Evolutionary conservation across 2,329 filamentous ascomycete genomes (phyloP).

Genomic region (Calonectria pauciramosa): DNA sequence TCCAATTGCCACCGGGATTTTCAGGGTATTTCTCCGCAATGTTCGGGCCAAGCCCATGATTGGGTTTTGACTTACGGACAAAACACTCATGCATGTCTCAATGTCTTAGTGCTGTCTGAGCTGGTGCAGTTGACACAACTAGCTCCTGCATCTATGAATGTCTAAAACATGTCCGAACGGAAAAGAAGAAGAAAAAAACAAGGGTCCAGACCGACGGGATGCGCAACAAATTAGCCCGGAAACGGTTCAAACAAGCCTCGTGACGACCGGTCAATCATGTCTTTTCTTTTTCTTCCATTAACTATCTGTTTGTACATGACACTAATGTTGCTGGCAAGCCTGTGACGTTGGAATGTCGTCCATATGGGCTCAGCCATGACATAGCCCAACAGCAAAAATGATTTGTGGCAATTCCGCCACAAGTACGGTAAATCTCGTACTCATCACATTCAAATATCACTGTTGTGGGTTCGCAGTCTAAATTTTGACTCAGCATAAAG

Average conservation of each 20-base stretch:
- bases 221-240: neutral
- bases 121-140: neutral
- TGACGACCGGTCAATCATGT: neutral
- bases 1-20: neutral
- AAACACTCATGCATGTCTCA: conserved; percentile 1
- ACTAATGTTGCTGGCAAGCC: neutral
- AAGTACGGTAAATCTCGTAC: neutral
- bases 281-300: neutral
- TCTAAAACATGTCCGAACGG: neutral
- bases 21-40: neutral
- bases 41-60: neutral
- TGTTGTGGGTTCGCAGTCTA: neutral
- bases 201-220: neutral
- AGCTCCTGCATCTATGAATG: neutral
- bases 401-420: neutral
- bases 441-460: neutral
- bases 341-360: neutral
- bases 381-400: neutral
- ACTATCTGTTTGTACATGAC: neutral
- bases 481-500: neutral
- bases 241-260: neutral
- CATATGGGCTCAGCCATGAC: no score
- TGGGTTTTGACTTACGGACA: neutral
- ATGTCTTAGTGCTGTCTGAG: neutral
- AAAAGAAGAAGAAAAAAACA: neutral